These are phyloP conservation scores for Caloboletus firmus DNA, from an alignment of 1,284 basidiomycete genomes.

Conservation along the genomic window DNA sequence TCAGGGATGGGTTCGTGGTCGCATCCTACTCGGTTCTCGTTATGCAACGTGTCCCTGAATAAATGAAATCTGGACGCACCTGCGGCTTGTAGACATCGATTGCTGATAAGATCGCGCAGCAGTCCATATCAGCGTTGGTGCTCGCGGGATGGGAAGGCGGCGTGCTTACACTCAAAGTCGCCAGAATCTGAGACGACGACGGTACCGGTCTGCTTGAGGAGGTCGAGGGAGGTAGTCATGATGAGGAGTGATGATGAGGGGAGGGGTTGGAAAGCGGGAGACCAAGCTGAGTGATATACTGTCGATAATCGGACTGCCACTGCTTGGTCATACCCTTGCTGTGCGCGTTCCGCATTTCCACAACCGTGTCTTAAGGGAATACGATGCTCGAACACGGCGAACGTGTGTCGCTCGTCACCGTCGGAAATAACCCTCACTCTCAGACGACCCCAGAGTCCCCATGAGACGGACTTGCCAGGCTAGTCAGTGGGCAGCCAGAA, in stretches of 20 bases:
- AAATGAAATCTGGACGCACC: slow-evolving; percentile 39
- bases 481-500: neutral
- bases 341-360: slow-evolving; percentile 17
- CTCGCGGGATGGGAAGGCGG: neutral
- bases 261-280: neutral
- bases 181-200: slow-evolving; percentile 94
- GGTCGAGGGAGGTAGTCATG: slow-evolving; percentile 89
- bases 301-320: slow-evolving; percentile 9
- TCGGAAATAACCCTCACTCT: slow-evolving; percentile 14
- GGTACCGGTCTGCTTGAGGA: slow-evolving; percentile 87
- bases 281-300: slow-evolving; percentile 15
- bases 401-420: slow-evolving; percentile 14
- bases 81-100: slow-evolving; percentile 94
- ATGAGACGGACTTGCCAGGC: neutral
- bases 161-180: slow-evolving; percentile 72
- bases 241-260: slow-evolving; percentile 28
- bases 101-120: slow-evolving; percentile 43
- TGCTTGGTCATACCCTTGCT: slow-evolving; percentile 23
- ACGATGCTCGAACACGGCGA: slow-evolving; percentile 6
- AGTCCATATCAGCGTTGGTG: slow-evolving; percentile 8
- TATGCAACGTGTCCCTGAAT: slow-evolving; percentile 3
- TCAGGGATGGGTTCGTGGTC: slow-evolving; percentile 93
- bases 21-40: slow-evolving; percentile 59
- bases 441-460: slow-evolving; percentile 1
- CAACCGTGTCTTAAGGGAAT: slow-evolving; percentile 14